A percentile compares a stretch with the other conserved stretches of the same genome.
phyloP scores from a whole-genome alignment of 148 eudicot species.

The Heliosperma pusillum region DNA sequence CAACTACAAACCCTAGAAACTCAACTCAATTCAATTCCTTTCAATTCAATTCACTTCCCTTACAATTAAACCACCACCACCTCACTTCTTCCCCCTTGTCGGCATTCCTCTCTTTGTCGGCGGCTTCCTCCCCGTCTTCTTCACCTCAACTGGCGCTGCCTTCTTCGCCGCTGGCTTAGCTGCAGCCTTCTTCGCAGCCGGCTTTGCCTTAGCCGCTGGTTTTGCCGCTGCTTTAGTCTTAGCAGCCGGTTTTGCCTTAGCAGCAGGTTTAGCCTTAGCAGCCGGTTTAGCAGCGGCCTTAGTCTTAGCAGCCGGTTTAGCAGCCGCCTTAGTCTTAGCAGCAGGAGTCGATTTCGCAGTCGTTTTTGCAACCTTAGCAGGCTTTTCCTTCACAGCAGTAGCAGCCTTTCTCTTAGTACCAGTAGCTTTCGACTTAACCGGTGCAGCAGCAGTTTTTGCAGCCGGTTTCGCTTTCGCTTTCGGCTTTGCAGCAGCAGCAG shows the following conservation, averaged over 20 bases:
- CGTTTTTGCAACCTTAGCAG: slow-evolving; percentile 41
- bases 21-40: background rate
- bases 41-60: background rate
- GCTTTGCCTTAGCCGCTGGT: background rate
- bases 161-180: slow-evolving; percentile 2
- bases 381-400: slow-evolving; percentile 29
- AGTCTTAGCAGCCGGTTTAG: slow-evolving; percentile 31
- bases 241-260: background rate
- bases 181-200: slow-evolving; percentile 3
- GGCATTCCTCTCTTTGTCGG: slow-evolving; percentile 26
- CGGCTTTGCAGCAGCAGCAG: slow-evolving; percentile 18
- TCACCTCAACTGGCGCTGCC: background rate
- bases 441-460: slow-evolving; percentile 6
- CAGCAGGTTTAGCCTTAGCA: background rate
- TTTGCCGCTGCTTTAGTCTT: slow-evolving; percentile 10
- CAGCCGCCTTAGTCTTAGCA: slow-evolving; percentile 27
- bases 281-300: slow-evolving; percentile 38
- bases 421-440: slow-evolving; percentile 27
- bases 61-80: no score
- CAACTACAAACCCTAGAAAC: background rate
- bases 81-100: slow-evolving; percentile 31
- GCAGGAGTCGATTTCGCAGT: slow-evolving; percentile 41
- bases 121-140: slow-evolving; percentile 15
- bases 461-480: slow-evolving; percentile 9
- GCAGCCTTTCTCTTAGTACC: slow-evolving; percentile 32